Conservation (phyloP, 2,329 filamentous ascomycete genomes). For the Xylariaceae sp. region DNA sequence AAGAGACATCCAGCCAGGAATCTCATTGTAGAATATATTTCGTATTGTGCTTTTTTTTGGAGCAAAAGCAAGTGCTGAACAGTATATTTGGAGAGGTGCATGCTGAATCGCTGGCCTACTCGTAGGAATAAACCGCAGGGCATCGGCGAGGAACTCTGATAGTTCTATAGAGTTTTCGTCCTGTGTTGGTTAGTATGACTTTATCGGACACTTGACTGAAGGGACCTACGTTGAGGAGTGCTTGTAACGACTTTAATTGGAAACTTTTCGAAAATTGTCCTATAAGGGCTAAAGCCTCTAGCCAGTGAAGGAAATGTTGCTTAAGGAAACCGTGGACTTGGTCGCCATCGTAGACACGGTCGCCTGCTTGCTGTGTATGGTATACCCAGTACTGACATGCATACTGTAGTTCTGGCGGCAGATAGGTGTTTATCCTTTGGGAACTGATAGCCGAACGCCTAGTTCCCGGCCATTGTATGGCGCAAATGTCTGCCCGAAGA, state of each 20-base stretch:
- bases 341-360: not conserved
- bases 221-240: conserved; percentile 20
- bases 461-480: conserved; percentile 14
- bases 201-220: not conserved
- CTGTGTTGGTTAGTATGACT: conserved; percentile 12
- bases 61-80: conserved; percentile 40
- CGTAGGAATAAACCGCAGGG: conserved; percentile 34
- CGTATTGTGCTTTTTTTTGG: conserved; percentile 39
- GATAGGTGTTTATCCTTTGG: conserved; percentile 2
- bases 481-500: conserved; percentile 16
- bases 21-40: conserved; percentile 21
- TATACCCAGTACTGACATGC: conserved; percentile 25
- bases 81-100: conserved; percentile 43
- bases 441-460: conserved; percentile 1
- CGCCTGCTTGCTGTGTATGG: conserved; percentile 6
- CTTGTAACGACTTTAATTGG: conserved; percentile 19
- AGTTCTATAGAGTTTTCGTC: conserved; percentile 2
- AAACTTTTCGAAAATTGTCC: conserved; percentile 24
- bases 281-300: conserved; percentile 15
- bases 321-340: conserved; percentile 10
- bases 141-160: conserved; percentile 33
- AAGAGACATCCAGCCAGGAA: conserved; percentile 28
- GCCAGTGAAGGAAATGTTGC: conserved; percentile 21
- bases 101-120: conserved; percentile 35
- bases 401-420: conserved; percentile 22